Evolutionary conservation across 2,329 filamentous ascomycete species (phyloP), one percentile per base, ranked within the genome.

Genomic region (Chrysoporthe puriensis): DNA sequence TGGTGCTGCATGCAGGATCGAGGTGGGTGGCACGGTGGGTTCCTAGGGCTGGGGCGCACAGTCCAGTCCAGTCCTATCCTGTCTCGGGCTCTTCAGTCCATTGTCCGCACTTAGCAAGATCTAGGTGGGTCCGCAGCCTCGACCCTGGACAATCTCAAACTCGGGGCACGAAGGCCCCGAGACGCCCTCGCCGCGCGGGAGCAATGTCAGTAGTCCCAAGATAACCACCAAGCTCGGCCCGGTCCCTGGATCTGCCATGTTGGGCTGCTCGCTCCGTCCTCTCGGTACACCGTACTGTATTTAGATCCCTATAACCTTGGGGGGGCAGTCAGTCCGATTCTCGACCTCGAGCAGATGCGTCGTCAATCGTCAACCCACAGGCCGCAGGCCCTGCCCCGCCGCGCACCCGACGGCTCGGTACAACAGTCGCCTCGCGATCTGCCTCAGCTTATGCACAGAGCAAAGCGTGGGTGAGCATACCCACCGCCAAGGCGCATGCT

Each of bases 231-330:
- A 54, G 50, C n/a, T 60, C 57, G 57, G 57, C 57, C 57, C 57
- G 57, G 57, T 43, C 40, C 18, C 57, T 60, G 57, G 16, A 26
- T 44, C 57, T 60, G 57, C n/a, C 21, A 60, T 60, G 16, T 9
- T 43, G 57, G 16, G 57, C 57, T 60, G 57, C 42, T 44, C 57
- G 32, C n/a, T 21, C 40, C 57, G 32, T 42, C 36, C 6, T 14
- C n/a, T n/a, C 40, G 40, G 16, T 59, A 43, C 54, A 40, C 36
- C 40, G 56, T 40, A 13, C 32, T 16, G 18, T 26, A 26, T 40
- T 18, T n/a, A 40, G 34, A 59, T 21, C 40, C 11, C 7, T 8
- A 32, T 21, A 54, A 21, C 7, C 50, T 6, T 34, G 26, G 26
- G 26, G 26, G 26, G 26, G 52, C 52, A 34, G 8, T 8, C 26